A percentile compares a stretch with the other conserved stretches of the same genome.
phyloP scores from a whole-genome alignment of 2,329 filamentous ascomycete species.

The Botrytis aclada region DNA sequence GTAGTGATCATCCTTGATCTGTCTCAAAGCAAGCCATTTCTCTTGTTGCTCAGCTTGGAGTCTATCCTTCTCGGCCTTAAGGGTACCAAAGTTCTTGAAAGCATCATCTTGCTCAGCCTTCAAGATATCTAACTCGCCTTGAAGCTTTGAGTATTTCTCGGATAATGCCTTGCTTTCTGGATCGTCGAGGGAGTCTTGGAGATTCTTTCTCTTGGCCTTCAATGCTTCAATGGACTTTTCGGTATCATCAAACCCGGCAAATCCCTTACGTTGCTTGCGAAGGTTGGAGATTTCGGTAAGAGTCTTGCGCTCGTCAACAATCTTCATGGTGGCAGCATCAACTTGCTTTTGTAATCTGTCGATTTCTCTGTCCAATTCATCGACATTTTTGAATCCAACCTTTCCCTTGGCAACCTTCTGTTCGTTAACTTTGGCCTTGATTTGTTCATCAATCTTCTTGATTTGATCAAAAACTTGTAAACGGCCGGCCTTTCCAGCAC shows the following conservation, averaged over 20 bases:
- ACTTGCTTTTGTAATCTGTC: conserved; percentile 78
- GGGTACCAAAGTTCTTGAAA: conserved; percentile 80
- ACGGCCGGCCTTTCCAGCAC: conserved; percentile 79
- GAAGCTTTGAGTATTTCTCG: conserved; percentile 80
- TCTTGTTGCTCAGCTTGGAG: conserved; percentile 82
- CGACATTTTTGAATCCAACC: conserved; percentile 78
- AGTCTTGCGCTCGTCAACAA: conserved; percentile 97
- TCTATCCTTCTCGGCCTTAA: conserved; percentile 82
- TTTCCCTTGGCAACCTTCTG: conserved; percentile 82
- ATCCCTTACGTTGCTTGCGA: conserved; percentile 87
- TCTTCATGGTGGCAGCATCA: conserved; percentile 84
- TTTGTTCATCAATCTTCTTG: conserved; percentile 83
- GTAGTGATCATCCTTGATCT: conserved; percentile 88
- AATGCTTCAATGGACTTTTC: conserved; percentile 89
- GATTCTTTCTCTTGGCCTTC: conserved; percentile 81
- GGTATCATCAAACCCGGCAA: conserved; percentile 75
- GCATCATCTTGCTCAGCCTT: conserved; percentile 89
- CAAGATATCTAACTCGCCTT: conserved; percentile 83
- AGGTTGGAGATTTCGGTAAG: conserved; percentile 77
- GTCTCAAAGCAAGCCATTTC: conserved; percentile 77
- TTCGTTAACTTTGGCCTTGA: conserved; percentile 80
- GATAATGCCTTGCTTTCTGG: conserved; percentile 85
- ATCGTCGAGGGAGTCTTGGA: conserved; percentile 86
- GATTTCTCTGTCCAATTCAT: conserved; percentile 85
- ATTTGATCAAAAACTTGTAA: conserved; percentile 80